phyloP scores from a whole-genome alignment of 1,284 basidiomycete genomes.

The Sporisorium scitamineum region DNA sequence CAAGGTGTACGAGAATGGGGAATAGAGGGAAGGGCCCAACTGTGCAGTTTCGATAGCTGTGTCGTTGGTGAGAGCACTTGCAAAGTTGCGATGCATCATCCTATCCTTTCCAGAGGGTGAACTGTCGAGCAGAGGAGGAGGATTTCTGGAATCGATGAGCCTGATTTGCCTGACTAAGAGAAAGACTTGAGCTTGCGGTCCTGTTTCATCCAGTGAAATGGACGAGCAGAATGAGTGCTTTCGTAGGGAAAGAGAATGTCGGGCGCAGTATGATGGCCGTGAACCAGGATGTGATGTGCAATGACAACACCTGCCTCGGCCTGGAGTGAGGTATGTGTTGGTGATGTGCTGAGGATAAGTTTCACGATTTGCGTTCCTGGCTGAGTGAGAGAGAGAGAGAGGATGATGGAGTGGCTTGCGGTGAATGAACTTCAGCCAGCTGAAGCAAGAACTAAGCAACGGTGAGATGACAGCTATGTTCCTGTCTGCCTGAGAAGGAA shows the following conservation, averaged over 20 bases:
- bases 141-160: neutral
- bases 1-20: slow-evolving; percentile 21
- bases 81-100: slow-evolving; percentile 32
- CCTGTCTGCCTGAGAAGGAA: slow-evolving; percentile 26
- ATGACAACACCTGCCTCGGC: neutral
- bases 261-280: neutral
- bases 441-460: slow-evolving; percentile 7
- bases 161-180: neutral
- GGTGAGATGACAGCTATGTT: neutral
- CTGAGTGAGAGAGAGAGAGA: slow-evolving; percentile 7
- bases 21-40: slow-evolving; percentile 9
- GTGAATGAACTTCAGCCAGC: slow-evolving; percentile 23
- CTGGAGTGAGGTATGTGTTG: neutral
- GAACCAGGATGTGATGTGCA: neutral
- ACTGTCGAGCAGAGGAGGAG: neutral
- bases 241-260: neutral
- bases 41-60: slow-evolving; percentile 14
- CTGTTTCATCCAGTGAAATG: slow-evolving; percentile 21
- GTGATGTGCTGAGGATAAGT: neutral
- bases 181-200: neutral
- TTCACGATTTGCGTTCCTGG: neutral
- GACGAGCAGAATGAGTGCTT: slow-evolving; percentile 6
- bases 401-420: slow-evolving; percentile 1
- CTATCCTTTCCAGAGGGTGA: neutral
- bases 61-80: slow-evolving; percentile 5